Evolutionary conservation across 2,329 filamentous ascomycete species (phyloP).

Genomic region (Fusarium guadeloupense): DNA sequence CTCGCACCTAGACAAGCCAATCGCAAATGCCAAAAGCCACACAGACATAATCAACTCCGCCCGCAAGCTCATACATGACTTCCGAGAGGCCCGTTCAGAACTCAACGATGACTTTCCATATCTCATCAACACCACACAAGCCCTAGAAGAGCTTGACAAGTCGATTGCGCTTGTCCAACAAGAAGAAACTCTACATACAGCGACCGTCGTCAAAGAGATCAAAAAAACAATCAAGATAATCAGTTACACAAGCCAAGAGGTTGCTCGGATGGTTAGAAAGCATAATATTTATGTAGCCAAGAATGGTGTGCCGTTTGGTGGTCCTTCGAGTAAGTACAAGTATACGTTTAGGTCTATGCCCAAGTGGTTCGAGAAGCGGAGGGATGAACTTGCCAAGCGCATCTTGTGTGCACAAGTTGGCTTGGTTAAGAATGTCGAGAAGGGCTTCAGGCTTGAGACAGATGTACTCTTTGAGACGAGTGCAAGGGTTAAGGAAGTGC

Average conservation of each 20-base stretch:
- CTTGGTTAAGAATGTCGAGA: neutral
- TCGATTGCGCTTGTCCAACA: no score
- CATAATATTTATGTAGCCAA: neutral
- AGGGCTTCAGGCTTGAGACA: neutral
- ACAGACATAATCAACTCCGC: neutral
- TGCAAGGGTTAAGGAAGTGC: neutral
- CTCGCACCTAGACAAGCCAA: neutral
- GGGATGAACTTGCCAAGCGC: neutral
- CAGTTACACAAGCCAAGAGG: no score
- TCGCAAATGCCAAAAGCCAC: neutral
- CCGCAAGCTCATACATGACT: conserved; percentile 1
- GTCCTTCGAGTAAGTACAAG: no score
- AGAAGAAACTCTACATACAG: no score
- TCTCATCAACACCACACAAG: neutral
- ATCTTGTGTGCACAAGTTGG: neutral
- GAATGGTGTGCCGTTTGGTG: no score
- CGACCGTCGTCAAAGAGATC: neutral
- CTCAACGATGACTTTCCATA: neutral
- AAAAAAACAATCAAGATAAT: neutral
- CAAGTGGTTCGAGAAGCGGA: neutral
- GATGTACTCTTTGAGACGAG: neutral
- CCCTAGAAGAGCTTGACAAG: neutral
- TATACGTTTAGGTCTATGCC: neutral
- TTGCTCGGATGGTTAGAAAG: no score
- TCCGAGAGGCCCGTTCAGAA: neutral